Evolutionary conservation across 2,329 filamentous ascomycete species (phyloP).

Genomic region (Ophiostoma ips): DNA sequence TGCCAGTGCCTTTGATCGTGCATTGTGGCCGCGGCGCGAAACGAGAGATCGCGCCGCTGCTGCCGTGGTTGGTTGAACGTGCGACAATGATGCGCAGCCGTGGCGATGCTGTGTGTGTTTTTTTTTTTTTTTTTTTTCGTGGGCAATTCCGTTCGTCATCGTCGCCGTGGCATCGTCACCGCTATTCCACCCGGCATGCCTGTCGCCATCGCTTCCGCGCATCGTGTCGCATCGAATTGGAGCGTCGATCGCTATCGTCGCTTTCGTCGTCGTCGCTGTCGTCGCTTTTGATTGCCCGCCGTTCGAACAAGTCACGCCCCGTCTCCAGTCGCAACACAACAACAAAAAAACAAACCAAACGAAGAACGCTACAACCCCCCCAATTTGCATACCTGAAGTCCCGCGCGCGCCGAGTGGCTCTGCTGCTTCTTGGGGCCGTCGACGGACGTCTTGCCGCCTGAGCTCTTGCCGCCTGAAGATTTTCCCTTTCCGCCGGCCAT

Average conservation of each 20-base stretch:
- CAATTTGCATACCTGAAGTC: constrained; percentile 64
- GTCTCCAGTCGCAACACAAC: neutral
- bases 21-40: no score
- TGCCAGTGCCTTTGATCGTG: no score
- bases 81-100: no score
- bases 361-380: constrained; percentile 12
- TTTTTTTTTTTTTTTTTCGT: no score
- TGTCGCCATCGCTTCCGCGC: neutral
- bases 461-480: constrained; percentile 75
- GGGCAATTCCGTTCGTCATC: no score
- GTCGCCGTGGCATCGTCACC: no score
- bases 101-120: no score
- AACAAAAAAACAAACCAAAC: neutral
- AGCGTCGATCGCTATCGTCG: neutral
- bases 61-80: no score
- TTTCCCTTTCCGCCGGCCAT: constrained; percentile 89
- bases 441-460: constrained; percentile 59
- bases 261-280: neutral
- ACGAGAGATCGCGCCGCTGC: no score
- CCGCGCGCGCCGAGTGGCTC: constrained; percentile 90
- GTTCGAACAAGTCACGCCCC: neutral
- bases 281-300: neutral
- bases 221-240: neutral
- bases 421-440: constrained; percentile 72
- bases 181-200: no score